phyloP scores from a whole-genome alignment of 2,329 filamentous ascomycete species.

The Ceratocystis variospora region DNA sequence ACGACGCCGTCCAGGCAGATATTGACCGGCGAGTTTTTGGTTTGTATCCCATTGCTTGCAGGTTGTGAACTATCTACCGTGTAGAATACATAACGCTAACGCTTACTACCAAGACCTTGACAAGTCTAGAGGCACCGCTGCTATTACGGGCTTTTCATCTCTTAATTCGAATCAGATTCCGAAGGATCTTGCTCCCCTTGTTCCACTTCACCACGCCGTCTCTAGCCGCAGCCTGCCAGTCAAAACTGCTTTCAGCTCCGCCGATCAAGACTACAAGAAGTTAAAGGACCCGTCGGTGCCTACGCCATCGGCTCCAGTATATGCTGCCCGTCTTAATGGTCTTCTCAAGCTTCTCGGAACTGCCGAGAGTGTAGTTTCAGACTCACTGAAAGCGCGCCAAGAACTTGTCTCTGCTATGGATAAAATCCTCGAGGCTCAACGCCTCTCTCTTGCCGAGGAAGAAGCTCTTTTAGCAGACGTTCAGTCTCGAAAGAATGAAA shows the following conservation, averaged over 20 bases:
- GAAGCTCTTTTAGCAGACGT: constrained; percentile 52
- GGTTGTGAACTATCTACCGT: too few species aligned
- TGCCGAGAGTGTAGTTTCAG: constrained; percentile 77
- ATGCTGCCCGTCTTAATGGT: constrained; percentile 76
- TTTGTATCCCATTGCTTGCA: constrained; percentile 30
- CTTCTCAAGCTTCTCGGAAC: constrained; percentile 79
- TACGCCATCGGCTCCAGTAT: constrained; percentile 71
- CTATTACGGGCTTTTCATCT: constrained; percentile 36
- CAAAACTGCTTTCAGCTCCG: constrained; percentile 52
- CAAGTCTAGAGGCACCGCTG: constrained; percentile 41
- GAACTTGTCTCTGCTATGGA: constrained; percentile 68
- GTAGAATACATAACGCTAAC: background rate
- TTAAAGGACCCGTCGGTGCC: constrained; percentile 56
- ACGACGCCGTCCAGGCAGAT: constrained; percentile 60
- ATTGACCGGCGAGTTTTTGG: constrained; percentile 70
- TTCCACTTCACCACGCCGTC: constrained; percentile 57
- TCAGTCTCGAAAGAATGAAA: constrained; percentile 50
- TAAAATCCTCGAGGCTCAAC: constrained; percentile 64
- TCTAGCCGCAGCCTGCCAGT: constrained; percentile 57
- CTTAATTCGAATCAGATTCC: constrained; percentile 49
- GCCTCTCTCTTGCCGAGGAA: constrained; percentile 54
- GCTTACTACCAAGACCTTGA: constrained; percentile 40
- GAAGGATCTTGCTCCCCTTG: constrained; percentile 61
- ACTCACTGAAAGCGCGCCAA: constrained; percentile 74
- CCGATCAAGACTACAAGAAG: constrained; percentile 73